phyloP scores from a whole-genome alignment of 169 alveolate species.

The Eimeria zaria region DNA sequence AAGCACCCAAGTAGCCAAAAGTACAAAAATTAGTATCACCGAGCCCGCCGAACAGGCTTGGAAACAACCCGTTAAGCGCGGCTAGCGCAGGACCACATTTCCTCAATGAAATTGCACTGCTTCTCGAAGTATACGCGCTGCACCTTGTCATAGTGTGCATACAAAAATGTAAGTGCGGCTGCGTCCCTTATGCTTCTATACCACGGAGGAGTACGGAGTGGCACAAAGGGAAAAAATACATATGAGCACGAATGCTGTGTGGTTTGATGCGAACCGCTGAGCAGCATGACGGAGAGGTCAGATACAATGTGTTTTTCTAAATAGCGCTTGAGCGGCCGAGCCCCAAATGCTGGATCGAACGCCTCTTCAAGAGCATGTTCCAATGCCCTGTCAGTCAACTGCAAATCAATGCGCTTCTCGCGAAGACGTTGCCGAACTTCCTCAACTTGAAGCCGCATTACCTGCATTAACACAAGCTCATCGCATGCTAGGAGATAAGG shows the following conservation, averaged over 20 bases:
- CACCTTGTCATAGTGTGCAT: not conserved
- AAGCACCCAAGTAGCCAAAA: not conserved
- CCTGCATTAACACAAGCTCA: constrained; percentile 33
- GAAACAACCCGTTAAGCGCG: not conserved
- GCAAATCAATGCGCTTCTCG: constrained; percentile 29
- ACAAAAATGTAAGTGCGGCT: not conserved
- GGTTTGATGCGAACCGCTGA: constrained; percentile 54
- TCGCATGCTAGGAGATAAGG: not conserved
- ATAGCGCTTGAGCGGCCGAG: constrained; percentile 85
- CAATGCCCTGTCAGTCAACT: constrained; percentile 43
- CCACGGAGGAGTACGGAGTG: not conserved
- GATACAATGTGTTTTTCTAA: constrained; percentile 80
- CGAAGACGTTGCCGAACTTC: constrained; percentile 64
- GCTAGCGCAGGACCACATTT: not conserved
- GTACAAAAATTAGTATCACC: not conserved
- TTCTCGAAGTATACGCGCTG: not conserved
- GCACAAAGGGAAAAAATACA: not conserved
- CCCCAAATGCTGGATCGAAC: constrained; percentile 85
- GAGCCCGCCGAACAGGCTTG: not conserved
- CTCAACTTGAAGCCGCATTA: constrained; percentile 71
- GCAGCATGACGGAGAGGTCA: constrained; percentile 62
- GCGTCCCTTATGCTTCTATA: not conserved
- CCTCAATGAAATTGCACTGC: not conserved
- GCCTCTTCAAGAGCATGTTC: constrained; percentile 59
- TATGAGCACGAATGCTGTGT: not conserved